Evolutionary conservation across 345 rosid genomes (phyloP).

Genomic region (Erysimum cheiranthoides): DNA sequence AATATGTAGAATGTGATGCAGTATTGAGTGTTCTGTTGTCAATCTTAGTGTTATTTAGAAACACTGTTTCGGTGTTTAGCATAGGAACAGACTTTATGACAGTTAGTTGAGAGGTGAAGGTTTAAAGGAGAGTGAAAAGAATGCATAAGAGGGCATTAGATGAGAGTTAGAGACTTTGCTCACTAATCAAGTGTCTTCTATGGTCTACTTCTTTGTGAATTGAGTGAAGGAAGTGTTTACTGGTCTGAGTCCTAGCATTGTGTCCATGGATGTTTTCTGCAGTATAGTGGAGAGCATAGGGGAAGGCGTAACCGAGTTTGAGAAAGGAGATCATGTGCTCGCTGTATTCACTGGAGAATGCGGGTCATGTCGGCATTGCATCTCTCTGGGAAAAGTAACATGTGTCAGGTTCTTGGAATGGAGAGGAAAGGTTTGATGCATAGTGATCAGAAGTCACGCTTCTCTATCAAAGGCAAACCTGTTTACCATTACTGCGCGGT

Average conservation of each 20-base stretch:
- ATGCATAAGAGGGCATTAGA: too few species aligned
- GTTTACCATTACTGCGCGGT: conserved; percentile 89
- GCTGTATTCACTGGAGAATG: conserved; percentile 92
- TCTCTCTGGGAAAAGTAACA: conserved; percentile 81
- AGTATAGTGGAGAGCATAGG: conserved; percentile 93
- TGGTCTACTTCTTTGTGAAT: background rate
- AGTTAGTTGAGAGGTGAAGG: background rate
- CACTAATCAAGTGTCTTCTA: background rate
- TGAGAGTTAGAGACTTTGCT: background rate
- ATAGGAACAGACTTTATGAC: background rate
- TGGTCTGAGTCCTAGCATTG: background rate
- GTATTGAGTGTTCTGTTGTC: background rate
- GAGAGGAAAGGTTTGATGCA: conserved; percentile 93
- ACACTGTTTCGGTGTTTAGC: background rate
- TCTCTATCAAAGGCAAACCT: conserved; percentile 77
- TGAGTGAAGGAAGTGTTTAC: background rate
- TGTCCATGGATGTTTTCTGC: conserved; percentile 38
- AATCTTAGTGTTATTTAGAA: background rate
- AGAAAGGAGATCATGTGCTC: conserved; percentile 84
- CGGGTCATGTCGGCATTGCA: conserved; percentile 68
- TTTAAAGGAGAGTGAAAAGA: background rate
- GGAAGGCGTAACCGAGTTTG: conserved; percentile 74
- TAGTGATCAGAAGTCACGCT: conserved; percentile 72
- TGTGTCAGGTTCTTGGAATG: conserved; percentile 82
- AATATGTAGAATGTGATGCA: too few species aligned